Evolutionary conservation across 176 grass and related monocot species (phyloP).

Genomic region (Zea luxurians): DNA sequence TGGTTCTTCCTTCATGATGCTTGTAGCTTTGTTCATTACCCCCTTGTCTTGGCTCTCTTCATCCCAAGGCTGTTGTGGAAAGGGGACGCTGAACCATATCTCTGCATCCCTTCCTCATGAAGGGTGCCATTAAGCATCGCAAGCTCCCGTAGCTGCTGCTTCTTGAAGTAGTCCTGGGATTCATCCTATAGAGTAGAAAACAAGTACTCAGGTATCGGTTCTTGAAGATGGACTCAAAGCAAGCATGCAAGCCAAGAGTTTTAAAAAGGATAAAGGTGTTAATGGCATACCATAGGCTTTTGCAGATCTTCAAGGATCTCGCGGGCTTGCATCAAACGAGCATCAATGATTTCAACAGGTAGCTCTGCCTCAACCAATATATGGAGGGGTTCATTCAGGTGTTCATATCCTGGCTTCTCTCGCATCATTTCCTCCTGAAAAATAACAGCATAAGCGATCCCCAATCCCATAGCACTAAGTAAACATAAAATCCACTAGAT

Average conservation of each 20-base stretch:
- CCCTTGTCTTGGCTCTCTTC: no score
- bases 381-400: no score
- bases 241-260: neutral
- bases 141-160: constrained; percentile 92
- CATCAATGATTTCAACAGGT: constrained; percentile 81
- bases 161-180: constrained; percentile 94
- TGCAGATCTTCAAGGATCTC: constrained; percentile 87
- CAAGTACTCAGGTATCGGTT: neutral
- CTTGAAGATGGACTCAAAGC: neutral
- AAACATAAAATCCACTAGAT: no score
- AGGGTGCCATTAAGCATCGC: constrained; percentile 86
- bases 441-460: no score
- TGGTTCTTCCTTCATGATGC: constrained; percentile 35
- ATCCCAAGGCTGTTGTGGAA: no score
- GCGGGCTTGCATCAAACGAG: constrained; percentile 79
- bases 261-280: constrained; percentile 13
- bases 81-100: no score
- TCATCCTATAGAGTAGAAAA: constrained; percentile 62
- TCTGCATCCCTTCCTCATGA: no score
- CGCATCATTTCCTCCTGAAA: no score
- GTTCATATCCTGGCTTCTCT: no score
- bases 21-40: no score
- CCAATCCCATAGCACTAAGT: no score
- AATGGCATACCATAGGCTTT: constrained; percentile 69
- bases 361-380: no score